Evolutionary conservation across 2,329 filamentous ascomycete species (phyloP).

Genomic region (Fusarium scirpi): DNA sequence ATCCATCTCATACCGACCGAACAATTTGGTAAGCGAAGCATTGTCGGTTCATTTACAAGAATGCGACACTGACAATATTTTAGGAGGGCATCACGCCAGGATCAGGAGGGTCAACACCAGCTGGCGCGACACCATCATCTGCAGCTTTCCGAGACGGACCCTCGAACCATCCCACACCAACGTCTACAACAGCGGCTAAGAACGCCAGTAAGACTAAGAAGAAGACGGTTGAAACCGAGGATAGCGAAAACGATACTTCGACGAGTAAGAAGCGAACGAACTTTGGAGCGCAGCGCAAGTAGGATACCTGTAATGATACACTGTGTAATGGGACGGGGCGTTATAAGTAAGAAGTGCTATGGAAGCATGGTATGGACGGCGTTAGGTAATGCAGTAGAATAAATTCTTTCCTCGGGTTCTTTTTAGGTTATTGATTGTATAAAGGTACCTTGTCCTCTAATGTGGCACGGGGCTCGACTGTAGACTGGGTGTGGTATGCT

Average conservation of each 20-base stretch:
- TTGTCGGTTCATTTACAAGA: background rate
- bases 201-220: conserved; percentile 65
- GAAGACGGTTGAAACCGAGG: conserved; percentile 60
- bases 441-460: background rate
- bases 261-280: conserved; percentile 67
- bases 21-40: conserved; percentile 49
- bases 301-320: conserved; percentile 4
- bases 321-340: conserved; percentile 4
- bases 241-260: conserved; percentile 70
- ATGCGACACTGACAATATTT: conserved; percentile 12
- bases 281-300: conserved; percentile 68
- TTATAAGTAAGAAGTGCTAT: conserved; percentile 8
- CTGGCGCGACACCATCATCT: conserved; percentile 60
- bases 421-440: background rate
- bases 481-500: background rate
- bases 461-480: background rate
- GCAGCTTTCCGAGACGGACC: conserved; percentile 64
- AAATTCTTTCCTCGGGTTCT: background rate
- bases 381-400: conserved; percentile 12
- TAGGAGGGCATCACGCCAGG: conserved; percentile 49
- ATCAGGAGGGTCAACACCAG: conserved; percentile 56
- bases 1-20: conserved; percentile 70
- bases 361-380: conserved; percentile 18
- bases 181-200: conserved; percentile 62
- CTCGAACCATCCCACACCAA: conserved; percentile 68